Conservation (phyloP, 352 stramenopile genomes). For the Poterioochromonas sp. region DNA sequence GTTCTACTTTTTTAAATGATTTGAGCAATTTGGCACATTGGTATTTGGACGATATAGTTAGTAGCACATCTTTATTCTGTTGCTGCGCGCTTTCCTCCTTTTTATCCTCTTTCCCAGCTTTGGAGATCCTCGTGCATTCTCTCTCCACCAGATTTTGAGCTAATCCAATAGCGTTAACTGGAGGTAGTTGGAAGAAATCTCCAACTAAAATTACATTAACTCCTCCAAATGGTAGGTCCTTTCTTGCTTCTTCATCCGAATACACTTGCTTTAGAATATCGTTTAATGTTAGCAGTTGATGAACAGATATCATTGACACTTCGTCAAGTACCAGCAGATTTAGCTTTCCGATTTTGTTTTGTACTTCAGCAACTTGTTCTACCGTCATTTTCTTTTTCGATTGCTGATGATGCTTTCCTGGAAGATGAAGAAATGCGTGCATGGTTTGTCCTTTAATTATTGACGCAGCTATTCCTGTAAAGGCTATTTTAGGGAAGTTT, state of each 20-base stretch:
- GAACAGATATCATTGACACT: neutral
- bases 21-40: no score
- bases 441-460: constrained; percentile 19
- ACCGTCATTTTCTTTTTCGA: no score
- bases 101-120: no score
- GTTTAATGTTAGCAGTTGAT: neutral
- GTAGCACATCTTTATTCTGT: no score
- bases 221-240: constrained; percentile 65
- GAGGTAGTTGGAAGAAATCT: constrained; percentile 91
- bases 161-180: no score
- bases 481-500: neutral
- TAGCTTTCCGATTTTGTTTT: neutral
- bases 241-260: no score
- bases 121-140: no score
- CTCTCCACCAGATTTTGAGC: no score
- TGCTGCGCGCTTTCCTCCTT: no score
- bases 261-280: neutral
- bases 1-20: no score
- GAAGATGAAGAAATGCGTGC: neutral
- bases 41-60: no score
- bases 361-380: neutral
- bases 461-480: constrained; percentile 15
- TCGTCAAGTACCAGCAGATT: neutral
- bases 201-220: constrained; percentile 86
- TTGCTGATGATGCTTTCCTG: no score